These are phyloP conservation scores for Peniophora sp. DNA, from an alignment of 1,284 basidiomycete genomes.

Conservation along the genomic window DNA sequence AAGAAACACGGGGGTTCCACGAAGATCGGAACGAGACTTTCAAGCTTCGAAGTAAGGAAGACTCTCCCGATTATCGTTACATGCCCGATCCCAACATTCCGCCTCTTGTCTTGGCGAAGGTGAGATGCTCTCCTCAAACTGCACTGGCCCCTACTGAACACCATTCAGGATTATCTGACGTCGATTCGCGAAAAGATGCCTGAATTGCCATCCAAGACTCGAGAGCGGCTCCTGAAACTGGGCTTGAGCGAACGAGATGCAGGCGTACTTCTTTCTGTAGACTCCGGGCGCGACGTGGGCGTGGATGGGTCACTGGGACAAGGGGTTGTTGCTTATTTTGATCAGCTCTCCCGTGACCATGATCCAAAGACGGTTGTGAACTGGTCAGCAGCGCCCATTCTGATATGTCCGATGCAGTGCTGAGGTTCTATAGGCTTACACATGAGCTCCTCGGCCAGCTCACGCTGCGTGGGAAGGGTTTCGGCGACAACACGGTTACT, in stretches of 20 bases:
- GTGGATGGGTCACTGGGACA: constrained; percentile 49
- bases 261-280: constrained; percentile 72
- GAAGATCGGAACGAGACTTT: constrained; percentile 79
- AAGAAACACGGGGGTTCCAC: constrained; percentile 92
- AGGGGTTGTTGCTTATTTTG: constrained; percentile 69
- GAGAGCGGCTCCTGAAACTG: constrained; percentile 43
- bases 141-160: neutral
- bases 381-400: constrained; percentile 45
- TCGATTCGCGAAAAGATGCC: constrained; percentile 56
- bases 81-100: constrained; percentile 97
- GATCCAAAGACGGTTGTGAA: constrained; percentile 73
- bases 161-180: constrained; percentile 50
- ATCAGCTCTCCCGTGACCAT: constrained; percentile 49
- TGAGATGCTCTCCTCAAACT: constrained; percentile 22
- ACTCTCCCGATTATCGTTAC: constrained; percentile 93
- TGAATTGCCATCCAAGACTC: constrained; percentile 68
- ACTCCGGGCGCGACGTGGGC: constrained; percentile 52
- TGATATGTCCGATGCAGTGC: neutral
- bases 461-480: constrained; percentile 48
- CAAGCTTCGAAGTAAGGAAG: constrained; percentile 83
- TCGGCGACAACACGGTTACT: constrained; percentile 56
- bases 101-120: constrained; percentile 59
- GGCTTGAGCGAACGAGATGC: constrained; percentile 60
- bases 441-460: constrained; percentile 82
- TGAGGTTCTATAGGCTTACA: constrained; percentile 54